A percentile compares a stretch with the other conserved stretches of the same genome.
Evolutionary conservation across 352 stramenopile genomes (phyloP).

Genomic region (Phytopythium delawarense): DNA sequence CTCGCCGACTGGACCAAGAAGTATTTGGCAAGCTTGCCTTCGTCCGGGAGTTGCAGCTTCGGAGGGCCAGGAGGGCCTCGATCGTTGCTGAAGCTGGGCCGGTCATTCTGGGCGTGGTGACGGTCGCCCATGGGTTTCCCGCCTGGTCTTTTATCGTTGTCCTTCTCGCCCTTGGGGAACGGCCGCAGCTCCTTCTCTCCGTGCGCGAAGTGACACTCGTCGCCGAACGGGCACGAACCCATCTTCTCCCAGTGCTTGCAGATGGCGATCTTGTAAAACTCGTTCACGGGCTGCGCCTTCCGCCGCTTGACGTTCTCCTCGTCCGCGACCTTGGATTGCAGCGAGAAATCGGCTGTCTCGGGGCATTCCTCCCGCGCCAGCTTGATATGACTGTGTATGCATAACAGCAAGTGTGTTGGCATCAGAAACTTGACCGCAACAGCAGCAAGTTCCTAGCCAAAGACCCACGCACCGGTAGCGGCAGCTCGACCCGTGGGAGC

Average conservation of each 20-base stretch:
- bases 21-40: constrained; percentile 77
- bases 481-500: constrained; percentile 95
- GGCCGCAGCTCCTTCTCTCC: constrained; percentile 90
- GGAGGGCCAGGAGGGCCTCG: constrained; percentile 11
- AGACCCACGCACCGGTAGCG: constrained; percentile 65
- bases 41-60: constrained; percentile 48
- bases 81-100: constrained; percentile 6
- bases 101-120: constrained; percentile 2
- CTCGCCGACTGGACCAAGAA: constrained; percentile 76
- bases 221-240: constrained; percentile 94
- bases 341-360: constrained; percentile 91
- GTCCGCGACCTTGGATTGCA: constrained; percentile 89
- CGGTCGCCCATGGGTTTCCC: background rate
- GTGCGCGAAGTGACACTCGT: constrained; percentile 97
- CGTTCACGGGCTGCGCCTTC: constrained; percentile 90
- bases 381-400: constrained; percentile 85
- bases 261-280: constrained; percentile 97
- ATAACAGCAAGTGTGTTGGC: background rate
- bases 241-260: constrained; percentile 97
- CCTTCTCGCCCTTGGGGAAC: constrained; percentile 78
- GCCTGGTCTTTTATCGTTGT: constrained; percentile 16
- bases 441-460: background rate
- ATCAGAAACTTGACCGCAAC: background rate
- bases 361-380: constrained; percentile 91
- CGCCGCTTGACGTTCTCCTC: constrained; percentile 87